Evolutionary conservation across 1,284 basidiomycete genomes (phyloP), one percentile per base, ranked within the genome.

Genomic region (Rhodotorula sp.): DNA sequence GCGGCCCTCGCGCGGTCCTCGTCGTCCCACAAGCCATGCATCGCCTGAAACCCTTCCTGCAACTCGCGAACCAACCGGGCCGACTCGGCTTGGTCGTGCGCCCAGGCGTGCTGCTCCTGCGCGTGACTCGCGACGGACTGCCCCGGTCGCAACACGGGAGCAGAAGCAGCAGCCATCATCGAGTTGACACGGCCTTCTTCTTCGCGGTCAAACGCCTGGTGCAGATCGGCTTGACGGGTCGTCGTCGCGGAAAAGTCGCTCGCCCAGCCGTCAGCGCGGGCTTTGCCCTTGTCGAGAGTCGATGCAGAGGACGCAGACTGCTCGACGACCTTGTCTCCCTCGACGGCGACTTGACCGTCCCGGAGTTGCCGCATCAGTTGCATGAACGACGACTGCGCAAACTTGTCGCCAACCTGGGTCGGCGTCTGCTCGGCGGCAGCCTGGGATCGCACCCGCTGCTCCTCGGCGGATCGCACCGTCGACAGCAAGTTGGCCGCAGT

Each of bases 371-470:
- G 86, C 89, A 97, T 94, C 42, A 98, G 84, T 26, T 85, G 85
- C 83, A 97, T 84, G 80, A 98, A 98, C 73, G 87, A 85, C 80
- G 92, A 95, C 62, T 94, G 87, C 79, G 88, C 86, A 79, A 98
- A 93, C 80, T 97, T 97, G 56, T 89, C 87, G 78, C 91, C 94
- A 73, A 77, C 58, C 45, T 64, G 45, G 26, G 62, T 37, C 17
- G n/a, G 37, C 8, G 49, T 42, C 33, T 33, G 42, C 22, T 14
- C 18, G 33, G 55, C 30, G 30, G 26, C 24, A 22, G 30, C 10
- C 15, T 18, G 44, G 29, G 59, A 66, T 7, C 59, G 49, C 3
- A 42, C 24, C 1, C 67, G 67, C 55, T 71, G 70, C 46, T 56
- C 60, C n/a, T 74, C 68, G 49, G 67, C 57, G 22, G 55, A 42